Evolutionary conservation across 1,284 basidiomycete species (phyloP).

Genomic region (Phylloporus gajari): DNA sequence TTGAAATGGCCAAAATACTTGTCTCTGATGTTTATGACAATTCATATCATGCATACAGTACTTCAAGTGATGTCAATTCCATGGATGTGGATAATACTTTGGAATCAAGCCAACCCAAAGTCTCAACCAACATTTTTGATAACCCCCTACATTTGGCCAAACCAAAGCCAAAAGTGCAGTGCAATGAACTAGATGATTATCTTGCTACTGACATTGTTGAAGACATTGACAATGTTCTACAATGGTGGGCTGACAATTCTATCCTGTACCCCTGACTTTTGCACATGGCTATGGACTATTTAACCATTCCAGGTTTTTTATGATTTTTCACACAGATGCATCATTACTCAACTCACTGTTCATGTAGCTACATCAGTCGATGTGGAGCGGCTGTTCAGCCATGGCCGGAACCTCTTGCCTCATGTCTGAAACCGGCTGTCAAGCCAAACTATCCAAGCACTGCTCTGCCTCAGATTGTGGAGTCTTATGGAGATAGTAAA

Average conservation of each 20-base stretch:
- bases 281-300: background rate
- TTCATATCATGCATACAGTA: too few species aligned
- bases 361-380: slow-evolving; percentile 9
- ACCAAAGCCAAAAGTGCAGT: background rate
- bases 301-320: background rate
- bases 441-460: background rate
- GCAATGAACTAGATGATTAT: background rate
- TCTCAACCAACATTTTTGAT: background rate
- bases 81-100: background rate
- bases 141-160: background rate
- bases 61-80: background rate
- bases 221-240: background rate
- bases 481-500: too few species aligned
- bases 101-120: background rate
- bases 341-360: background rate
- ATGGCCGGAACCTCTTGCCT: background rate
- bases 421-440: background rate
- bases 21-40: too few species aligned
- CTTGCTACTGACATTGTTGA: background rate
- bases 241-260: slow-evolving; percentile 1
- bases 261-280: background rate
- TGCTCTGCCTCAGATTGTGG: slow-evolving; percentile 1
- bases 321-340: too few species aligned
- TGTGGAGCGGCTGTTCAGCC: slow-evolving; percentile 9
- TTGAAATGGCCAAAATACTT: background rate